Evolutionary conservation across 345 rosid genomes (phyloP).

Genomic region (Ceriops tagal): DNA sequence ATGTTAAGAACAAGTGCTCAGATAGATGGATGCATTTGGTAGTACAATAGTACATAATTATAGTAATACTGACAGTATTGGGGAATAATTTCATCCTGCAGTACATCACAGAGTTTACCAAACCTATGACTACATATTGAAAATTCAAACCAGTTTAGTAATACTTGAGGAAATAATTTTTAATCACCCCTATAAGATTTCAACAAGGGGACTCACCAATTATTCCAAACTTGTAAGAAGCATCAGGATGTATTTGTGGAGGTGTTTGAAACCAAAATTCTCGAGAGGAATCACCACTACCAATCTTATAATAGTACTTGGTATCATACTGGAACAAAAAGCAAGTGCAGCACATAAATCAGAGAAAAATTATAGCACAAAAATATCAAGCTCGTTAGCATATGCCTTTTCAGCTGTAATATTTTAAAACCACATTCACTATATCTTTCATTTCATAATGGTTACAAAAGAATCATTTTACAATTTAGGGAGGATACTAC

Average conservation of each 20-base stretch:
- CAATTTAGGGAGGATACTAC: constrained; percentile 7
- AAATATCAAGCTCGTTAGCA: background rate
- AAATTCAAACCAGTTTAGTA: too few relatives aligned
- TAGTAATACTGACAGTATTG: background rate
- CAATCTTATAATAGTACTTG: constrained; percentile 84
- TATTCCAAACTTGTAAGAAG: constrained; percentile 83
- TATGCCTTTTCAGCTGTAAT: background rate
- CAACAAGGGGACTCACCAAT: constrained; percentile 57
- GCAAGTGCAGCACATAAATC: background rate
- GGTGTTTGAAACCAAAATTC: constrained; percentile 92
- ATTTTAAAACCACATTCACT: background rate
- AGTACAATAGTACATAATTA: background rate
- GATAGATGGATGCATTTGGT: background rate
- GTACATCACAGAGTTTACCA: too few relatives aligned
- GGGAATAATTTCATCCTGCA: too few relatives aligned
- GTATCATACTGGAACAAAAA: constrained; percentile 58
- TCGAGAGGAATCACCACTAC: constrained; percentile 58
- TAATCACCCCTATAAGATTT: background rate
- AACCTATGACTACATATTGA: too few relatives aligned
- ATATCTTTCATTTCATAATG: constrained; percentile 4
- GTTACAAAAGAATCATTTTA: background rate
- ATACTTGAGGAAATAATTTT: background rate
- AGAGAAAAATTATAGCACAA: background rate
- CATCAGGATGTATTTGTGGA: constrained; percentile 69
- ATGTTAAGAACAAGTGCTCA: background rate